Conservation (phyloP, 805 yeast species). For the Blastobotrys muscicola region DNA sequence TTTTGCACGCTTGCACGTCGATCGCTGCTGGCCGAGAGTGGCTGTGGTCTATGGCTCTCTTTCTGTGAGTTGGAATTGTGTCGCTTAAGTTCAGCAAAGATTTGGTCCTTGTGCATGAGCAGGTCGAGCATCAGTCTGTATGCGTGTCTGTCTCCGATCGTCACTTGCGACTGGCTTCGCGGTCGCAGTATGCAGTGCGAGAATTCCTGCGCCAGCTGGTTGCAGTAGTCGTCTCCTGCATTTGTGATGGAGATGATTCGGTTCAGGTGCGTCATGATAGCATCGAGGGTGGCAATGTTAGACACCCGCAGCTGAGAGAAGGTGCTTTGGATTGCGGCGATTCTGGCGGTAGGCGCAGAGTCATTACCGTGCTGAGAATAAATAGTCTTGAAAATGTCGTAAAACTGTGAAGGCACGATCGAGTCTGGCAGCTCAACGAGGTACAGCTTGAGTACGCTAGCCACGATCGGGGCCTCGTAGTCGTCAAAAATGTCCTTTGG, state of each 20-base stretch:
- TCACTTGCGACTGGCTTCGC: constrained; percentile 33
- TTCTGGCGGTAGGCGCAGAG: constrained; percentile 31
- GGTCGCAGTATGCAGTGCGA: constrained; percentile 55
- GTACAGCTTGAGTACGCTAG: constrained; percentile 62
- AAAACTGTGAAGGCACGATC: constrained; percentile 51
- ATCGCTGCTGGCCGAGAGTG: not conserved
- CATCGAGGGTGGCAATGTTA: constrained; percentile 71
- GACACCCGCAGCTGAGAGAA: constrained; percentile 58
- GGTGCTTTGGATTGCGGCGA: constrained; percentile 56
- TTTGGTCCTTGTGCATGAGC: constrained; percentile 45
- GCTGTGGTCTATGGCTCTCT: not conserved
- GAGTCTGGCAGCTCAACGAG: constrained; percentile 75
- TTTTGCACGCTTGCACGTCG: constrained; percentile 14
- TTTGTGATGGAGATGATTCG: constrained; percentile 47
- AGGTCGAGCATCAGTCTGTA: constrained; percentile 52
- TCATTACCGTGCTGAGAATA: constrained; percentile 43
- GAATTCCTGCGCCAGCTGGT: constrained; percentile 51
- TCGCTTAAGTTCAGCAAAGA: constrained; percentile 55
- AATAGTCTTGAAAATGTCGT: constrained; percentile 59
- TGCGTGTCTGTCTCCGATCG: constrained; percentile 51
- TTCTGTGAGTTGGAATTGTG: constrained; percentile 12
- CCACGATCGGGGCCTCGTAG: constrained; percentile 47
- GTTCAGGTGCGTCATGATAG: constrained; percentile 64
- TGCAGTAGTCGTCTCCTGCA: constrained; percentile 25
- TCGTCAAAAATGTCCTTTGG: constrained; percentile 26